Evolutionary conservation across 148 eudicot species (phyloP).

Genomic region (Arbutus unedo): DNA sequence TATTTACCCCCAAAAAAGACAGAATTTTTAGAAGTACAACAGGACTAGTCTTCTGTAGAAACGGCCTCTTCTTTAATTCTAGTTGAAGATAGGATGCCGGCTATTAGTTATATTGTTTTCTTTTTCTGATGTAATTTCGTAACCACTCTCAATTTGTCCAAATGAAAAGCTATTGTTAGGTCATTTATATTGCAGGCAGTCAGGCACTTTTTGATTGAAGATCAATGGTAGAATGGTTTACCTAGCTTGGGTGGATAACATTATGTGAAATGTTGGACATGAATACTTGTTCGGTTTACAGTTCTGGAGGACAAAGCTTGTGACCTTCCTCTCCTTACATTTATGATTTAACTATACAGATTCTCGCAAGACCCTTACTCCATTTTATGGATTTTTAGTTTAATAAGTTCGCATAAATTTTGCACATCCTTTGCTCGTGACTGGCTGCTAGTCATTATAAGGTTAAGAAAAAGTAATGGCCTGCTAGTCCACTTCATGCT

Average conservation of each 20-base stretch:
- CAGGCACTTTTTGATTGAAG: neutral
- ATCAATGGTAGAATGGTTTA: neutral
- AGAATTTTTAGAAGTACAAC: neutral
- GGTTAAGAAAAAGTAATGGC: neutral
- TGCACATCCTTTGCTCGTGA: neutral
- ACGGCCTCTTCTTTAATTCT: neutral
- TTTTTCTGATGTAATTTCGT: neutral
- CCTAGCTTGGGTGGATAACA: neutral
- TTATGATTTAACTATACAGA: neutral
- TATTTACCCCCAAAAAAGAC: neutral
- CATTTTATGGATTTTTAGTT: neutral
- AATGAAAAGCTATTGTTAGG: neutral
- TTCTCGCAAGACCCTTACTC: neutral
- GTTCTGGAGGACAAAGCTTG: neutral
- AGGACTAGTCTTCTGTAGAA: neutral
- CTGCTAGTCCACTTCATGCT: neutral
- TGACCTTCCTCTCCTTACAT: neutral
- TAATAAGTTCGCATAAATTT: neutral
- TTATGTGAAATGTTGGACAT: neutral
- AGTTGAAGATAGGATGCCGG: neutral
- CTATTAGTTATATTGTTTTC: neutral
- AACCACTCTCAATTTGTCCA: neutral
- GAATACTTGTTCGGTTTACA: neutral
- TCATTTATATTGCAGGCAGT: constrained; percentile 4
- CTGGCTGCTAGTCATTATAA: neutral